Evolutionary conservation across 164 flowering plant species (phyloP).

Genomic region (Echeveria elegans): DNA sequence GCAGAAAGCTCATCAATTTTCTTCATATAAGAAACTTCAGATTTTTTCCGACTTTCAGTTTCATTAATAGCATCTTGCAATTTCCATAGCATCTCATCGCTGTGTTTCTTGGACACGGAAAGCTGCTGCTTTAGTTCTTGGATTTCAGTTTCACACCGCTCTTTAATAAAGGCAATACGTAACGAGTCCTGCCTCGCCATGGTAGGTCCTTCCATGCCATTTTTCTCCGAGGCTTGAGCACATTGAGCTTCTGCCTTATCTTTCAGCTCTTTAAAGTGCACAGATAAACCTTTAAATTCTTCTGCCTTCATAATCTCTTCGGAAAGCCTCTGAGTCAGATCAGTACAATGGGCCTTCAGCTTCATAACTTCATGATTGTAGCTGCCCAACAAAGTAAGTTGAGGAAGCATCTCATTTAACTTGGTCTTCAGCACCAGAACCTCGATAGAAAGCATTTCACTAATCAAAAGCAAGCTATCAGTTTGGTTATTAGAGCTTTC

Average conservation of each 20-base stretch:
- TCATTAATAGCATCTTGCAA: slow-evolving; percentile 83
- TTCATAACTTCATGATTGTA: slow-evolving; percentile 24
- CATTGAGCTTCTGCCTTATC: slow-evolving; percentile 71
- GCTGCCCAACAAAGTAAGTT: slow-evolving; percentile 25
- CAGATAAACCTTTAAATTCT: slow-evolving; percentile 73
- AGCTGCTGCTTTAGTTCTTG: slow-evolving; percentile 79
- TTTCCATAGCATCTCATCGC: slow-evolving; percentile 82
- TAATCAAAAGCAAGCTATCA: slow-evolving; percentile 31
- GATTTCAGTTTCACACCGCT: slow-evolving; percentile 78
- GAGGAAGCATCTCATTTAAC: slow-evolving; percentile 34
- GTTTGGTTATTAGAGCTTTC: slow-evolving; percentile 31
- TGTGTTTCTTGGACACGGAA: slow-evolving; percentile 67
- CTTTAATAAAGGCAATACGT: slow-evolving; percentile 82
- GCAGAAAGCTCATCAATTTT: slow-evolving; percentile 60
- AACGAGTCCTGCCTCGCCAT: slow-evolving; percentile 58
- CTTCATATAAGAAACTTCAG: slow-evolving; percentile 60
- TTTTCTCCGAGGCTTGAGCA: slow-evolving; percentile 46
- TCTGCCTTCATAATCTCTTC: slow-evolving; percentile 77
- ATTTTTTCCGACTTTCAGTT: slow-evolving; percentile 65
- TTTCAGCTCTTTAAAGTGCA: slow-evolving; percentile 82
- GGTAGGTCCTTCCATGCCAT: slow-evolving; percentile 32
- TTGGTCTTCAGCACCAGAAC: slow-evolving; percentile 38
- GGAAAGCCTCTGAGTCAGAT: slow-evolving; percentile 54
- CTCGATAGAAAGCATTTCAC: slow-evolving; percentile 48
- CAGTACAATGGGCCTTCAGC: slow-evolving; percentile 36